Base-by-base conservation (phyloP, 805 yeast species). In the Candida nonsorbophila region DNA sequence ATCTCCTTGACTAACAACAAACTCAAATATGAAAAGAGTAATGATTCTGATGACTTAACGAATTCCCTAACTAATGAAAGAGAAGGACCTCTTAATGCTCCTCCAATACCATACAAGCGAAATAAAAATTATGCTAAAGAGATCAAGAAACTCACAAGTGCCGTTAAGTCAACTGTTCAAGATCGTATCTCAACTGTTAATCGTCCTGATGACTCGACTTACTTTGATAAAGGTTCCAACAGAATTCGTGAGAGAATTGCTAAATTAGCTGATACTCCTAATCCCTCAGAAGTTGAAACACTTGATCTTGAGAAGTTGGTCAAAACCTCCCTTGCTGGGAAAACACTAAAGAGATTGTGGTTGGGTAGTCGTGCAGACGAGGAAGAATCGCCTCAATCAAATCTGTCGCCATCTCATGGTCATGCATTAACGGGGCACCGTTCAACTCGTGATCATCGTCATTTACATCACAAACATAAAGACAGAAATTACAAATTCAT, bases 111-210 rank as follows among this genome's bases (percentile, higher is more conserved):
- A n/a, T n/a, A n/a, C n/a, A 48, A 50, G 20, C 52, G 51, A 33
- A 45, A 45, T 24, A 47, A 53, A 31, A n/a, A n/a, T n/a, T 64
- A 62, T 30, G 52, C 67, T n/a, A 56, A 57, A 30, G 71, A 65
- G 32, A 45, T 65, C 22, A 60, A 62, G 31, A 74, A 75, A 30
- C 51, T 79, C 27, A 77, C 79, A 25, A 77, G 73, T 38, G 85
- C 73, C 18, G 83, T 84, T 20, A 83, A 81, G 44, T 69, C 75
- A 12, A 79, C 87, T 0, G 83, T 84, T 14, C 83, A 79, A 43
- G 92, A 84, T 46, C 57, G 55, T 34, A 61, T 59, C 17, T 53
- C 40, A 23, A 43, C 48, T 9, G 47, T 41, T 6, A 42, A 45
- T 27, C 17, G 31, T 14, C 30, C 40, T 17, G 46, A 44, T 26